Percentiles rank a stretch among this genome's conserved stretches.
Evolutionary conservation across 2,329 filamentous ascomycete species (phyloP).

Genomic region (Aureobasidium sp.): DNA sequence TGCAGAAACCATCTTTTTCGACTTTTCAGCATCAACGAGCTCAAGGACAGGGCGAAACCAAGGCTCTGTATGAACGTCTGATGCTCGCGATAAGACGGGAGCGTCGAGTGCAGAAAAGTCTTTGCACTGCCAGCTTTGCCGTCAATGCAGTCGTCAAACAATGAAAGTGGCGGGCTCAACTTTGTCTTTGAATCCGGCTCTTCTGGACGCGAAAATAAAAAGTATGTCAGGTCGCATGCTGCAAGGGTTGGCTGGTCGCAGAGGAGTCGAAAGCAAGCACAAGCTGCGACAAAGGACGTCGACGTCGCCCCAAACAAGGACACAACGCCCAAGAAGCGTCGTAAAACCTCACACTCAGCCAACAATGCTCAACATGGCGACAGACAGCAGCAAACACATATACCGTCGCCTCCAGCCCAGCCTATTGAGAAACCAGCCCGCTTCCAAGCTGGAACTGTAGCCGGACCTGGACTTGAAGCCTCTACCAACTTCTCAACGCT

Average conservation of each 20-base stretch:
- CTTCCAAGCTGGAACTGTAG: neutral
- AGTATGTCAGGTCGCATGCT: constrained; percentile 14
- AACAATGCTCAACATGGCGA: neutral
- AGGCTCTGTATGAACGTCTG: neutral
- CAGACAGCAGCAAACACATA: neutral
- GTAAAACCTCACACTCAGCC: neutral
- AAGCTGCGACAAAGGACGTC: neutral
- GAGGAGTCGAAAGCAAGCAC: constrained; percentile 2
- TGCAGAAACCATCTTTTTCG: neutral
- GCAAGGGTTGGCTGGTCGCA: constrained; percentile 14
- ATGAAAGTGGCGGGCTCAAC: constrained; percentile 9
- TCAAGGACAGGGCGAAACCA: neutral
- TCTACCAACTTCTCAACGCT: neutral
- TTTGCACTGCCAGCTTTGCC: neutral
- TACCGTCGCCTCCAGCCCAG: neutral
- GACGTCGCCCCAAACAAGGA: neutral
- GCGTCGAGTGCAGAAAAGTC: neutral
- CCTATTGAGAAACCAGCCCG: neutral
- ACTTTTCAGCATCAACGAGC: neutral
- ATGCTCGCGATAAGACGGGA: neutral
- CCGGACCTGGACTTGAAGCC: neutral
- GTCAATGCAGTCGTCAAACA: constrained; percentile 3
- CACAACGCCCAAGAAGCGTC: neutral
- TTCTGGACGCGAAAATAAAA: constrained; percentile 5
- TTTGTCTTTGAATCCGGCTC: constrained; percentile 15